phyloP scores from a whole-genome alignment of 805 yeast species.

The Lipomyces starkeyi region DNA sequence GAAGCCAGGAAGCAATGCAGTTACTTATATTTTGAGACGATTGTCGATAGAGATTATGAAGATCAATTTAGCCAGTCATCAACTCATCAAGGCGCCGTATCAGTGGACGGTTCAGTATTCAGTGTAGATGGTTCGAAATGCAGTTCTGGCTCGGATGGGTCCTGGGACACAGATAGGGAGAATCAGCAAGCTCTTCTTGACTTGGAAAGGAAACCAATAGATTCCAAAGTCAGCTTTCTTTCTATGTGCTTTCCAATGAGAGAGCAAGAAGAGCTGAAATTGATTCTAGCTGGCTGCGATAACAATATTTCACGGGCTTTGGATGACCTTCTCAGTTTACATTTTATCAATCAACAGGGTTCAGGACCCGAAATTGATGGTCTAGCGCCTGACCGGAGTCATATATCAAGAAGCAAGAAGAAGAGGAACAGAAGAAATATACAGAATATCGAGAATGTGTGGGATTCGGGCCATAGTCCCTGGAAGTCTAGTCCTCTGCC shows the following conservation, averaged over 20 bases:
- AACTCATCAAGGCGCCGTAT: not conserved
- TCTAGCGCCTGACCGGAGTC: constrained; percentile 4
- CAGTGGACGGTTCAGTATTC: not conserved
- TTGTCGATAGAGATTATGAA: constrained; percentile 15
- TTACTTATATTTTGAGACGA: constrained; percentile 15
- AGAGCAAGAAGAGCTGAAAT: not conserved
- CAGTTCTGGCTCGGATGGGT: not conserved
- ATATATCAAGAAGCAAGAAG: constrained; percentile 3
- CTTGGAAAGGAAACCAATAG: not conserved
- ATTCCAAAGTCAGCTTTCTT: constrained; percentile 8
- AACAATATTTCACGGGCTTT: constrained; percentile 12
- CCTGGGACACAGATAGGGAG: not conserved
- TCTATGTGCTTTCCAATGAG: constrained; percentile 17
- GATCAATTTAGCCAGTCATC: not conserved
- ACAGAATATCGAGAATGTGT: not conserved
- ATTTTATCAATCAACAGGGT: constrained; percentile 6
- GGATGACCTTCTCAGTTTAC: constrained; percentile 18
- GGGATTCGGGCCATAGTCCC: not conserved
- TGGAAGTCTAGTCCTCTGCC: not conserved
- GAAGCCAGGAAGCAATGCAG: constrained; percentile 20
- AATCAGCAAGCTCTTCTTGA: not conserved
- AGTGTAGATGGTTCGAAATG: not conserved
- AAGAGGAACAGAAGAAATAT: constrained; percentile 2
- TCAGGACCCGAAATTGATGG: not conserved
- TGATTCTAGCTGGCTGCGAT: constrained; percentile 6